phyloP scores from a whole-genome alignment of 1,139 yeast species.

The Suhomyces kunorum region DNA sequence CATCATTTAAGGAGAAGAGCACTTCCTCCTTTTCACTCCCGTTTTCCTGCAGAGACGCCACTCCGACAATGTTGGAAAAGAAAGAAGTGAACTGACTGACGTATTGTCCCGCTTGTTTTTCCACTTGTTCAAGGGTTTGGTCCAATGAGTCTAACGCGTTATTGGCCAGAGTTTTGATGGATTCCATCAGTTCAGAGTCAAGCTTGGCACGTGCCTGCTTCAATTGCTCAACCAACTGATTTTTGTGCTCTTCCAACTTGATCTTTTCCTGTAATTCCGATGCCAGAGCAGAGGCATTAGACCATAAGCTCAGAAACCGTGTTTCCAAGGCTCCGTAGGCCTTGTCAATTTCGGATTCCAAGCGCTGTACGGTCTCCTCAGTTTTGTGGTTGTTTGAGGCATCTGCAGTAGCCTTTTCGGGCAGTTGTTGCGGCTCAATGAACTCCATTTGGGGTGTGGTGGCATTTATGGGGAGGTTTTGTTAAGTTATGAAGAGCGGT shows the following conservation, averaged over 20 bases:
- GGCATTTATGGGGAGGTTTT: background rate
- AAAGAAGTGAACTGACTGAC: constrained; percentile 60
- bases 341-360: constrained; percentile 56
- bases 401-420: constrained; percentile 17
- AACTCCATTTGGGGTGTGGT: constrained; percentile 31
- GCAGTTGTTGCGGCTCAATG: constrained; percentile 31
- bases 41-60: constrained; percentile 29
- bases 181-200: constrained; percentile 31
- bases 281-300: constrained; percentile 36
- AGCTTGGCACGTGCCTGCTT: constrained; percentile 29
- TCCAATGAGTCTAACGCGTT: constrained; percentile 66
- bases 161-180: constrained; percentile 47
- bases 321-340: constrained; percentile 49
- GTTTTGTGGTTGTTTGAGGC: constrained; percentile 23
- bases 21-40: constrained; percentile 22
- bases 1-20: constrained; percentile 28
- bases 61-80: constrained; percentile 52
- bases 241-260: constrained; percentile 45
- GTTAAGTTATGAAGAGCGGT: background rate
- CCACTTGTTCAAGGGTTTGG: constrained; percentile 65
- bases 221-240: constrained; percentile 37
- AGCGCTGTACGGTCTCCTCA: constrained; percentile 48
- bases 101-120: constrained; percentile 61
- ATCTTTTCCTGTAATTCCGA: constrained; percentile 35
- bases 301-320: constrained; percentile 43